Evolutionary conservation across 371 early-diverging fungal genomes (phyloP).

Genomic region (Circinella minor): DNA sequence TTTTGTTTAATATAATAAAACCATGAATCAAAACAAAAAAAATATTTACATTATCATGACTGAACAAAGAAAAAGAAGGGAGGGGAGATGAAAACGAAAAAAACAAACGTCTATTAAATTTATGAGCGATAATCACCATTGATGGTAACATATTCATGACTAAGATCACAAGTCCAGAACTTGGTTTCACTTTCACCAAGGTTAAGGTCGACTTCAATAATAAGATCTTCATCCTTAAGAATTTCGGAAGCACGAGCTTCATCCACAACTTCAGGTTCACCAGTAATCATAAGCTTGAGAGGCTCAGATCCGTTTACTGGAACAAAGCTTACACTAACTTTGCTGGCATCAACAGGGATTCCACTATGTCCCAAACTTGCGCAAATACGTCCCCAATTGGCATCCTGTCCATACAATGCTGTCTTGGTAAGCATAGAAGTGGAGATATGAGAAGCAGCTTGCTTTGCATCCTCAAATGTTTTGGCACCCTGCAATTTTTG

Average conservation of each 20-base stretch:
- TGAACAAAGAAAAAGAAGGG: too few species aligned
- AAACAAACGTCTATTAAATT: neutral
- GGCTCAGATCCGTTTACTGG: constrained; percentile 66
- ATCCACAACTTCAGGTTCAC: constrained; percentile 84
- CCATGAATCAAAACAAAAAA: too few species aligned
- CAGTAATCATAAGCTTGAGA: constrained; percentile 76
- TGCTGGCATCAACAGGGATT: constrained; percentile 67
- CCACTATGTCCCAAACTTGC: constrained; percentile 62
- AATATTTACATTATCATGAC: too few species aligned
- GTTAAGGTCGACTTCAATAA: constrained; percentile 80
- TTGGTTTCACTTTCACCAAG: constrained; percentile 76
- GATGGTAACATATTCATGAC: constrained; percentile 92
- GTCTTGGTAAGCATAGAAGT: constrained; percentile 95
- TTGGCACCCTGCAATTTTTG: constrained; percentile 61
- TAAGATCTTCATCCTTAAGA: constrained; percentile 82
- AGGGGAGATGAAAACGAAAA: too few species aligned
- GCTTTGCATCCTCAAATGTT: constrained; percentile 78
- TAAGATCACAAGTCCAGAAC: constrained; percentile 95
- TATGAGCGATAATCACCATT: constrained; percentile 91
- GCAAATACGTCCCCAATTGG: constrained; percentile 93
- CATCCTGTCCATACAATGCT: constrained; percentile 94
- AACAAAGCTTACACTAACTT: constrained; percentile 77
- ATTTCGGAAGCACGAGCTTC: constrained; percentile 84
- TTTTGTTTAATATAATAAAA: too few species aligned
- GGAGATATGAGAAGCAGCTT: constrained; percentile 85